Base-by-base conservation (phyloP, 2,329 filamentous ascomycete species). In the Scytalidium lignicola region DNA sequence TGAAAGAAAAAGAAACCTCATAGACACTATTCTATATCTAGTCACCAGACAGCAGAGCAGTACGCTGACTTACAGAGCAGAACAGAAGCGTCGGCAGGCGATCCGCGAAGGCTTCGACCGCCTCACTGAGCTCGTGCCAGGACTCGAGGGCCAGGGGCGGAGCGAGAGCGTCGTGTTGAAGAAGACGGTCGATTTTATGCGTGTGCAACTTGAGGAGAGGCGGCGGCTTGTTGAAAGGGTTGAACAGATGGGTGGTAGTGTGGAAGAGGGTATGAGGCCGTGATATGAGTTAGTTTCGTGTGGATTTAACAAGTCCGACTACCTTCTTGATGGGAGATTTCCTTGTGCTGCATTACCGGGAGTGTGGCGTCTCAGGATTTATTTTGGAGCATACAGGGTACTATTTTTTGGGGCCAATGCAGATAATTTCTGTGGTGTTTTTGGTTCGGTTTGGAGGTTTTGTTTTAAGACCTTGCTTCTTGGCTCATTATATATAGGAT, bases 91-190 rank as follows among this genome's bases (percentile, higher is more conserved):
- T 22, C 60, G 68, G 32, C 58, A 64, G 55, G 65, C 63, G 2
- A 88, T 88, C 53, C 78, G 84, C 42, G 79, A 85, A 57, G 83
- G 82, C 43, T 88, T 86, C 63, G 83, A 87, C 64, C 74, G 80
- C 18, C 74, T 88, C 28, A 84, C 83, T 15, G 76, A 80, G 49
- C 72, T 87, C 41, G 83, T 87, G n/a, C 85, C 85, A 0, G 83
- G 82, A 2, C 73, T 86, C 52, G 74, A 83, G 56, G 84, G 84
- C 1, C 82, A 86, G 59, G 85, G 83, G 5, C 75, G 83, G 43
- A 86, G 82, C 59, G 85, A 88, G 65, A 82, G 82, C 47, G 74
- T 85, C 41, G 83, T 88, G 40, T 67, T 88, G 43, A 75, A 76
- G 51, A 80, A 79, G 61, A 67, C 76, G 1, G 75, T 80, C 3